These are phyloP conservation scores for Zygoascus ofunaensis DNA, from an alignment of 805 yeast species.

Conservation along the genomic window DNA sequence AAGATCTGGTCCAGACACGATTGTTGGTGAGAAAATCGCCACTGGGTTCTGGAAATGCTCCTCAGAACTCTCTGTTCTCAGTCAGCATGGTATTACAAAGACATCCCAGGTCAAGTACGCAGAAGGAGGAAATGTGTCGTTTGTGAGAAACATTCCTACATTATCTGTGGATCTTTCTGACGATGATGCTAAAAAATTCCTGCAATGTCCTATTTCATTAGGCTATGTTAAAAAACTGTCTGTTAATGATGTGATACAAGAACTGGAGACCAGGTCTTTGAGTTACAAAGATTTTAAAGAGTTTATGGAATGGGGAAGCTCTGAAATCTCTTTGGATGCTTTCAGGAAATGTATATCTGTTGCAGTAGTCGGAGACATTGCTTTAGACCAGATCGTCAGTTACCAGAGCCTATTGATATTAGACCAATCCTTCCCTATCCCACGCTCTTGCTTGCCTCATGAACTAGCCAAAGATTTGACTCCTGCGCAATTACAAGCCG, in stretches of 20 bases:
- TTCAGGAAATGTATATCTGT: conserved; percentile 9
- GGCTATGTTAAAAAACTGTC: conserved; percentile 21
- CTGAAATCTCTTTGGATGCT: conserved; percentile 7
- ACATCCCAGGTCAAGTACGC: conserved; percentile 25
- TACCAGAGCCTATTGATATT: conserved; percentile 21
- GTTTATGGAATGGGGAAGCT: conserved; percentile 25
- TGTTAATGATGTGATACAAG: conserved; percentile 21
- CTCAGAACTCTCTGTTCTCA: conserved; percentile 21
- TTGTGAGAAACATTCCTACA: conserved; percentile 22
- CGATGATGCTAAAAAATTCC: conserved; percentile 18
- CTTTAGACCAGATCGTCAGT: conserved; percentile 18
- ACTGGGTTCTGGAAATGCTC: conserved; percentile 32
- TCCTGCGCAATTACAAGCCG: conserved; percentile 14
- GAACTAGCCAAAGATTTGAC: conserved; percentile 15
- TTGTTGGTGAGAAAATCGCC: conserved; percentile 27
- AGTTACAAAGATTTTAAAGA: conserved; percentile 13
- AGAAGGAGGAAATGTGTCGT: conserved; percentile 18
- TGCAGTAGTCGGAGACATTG: conserved; percentile 19
- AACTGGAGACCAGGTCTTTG: conserved; percentile 24
- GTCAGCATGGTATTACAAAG: conserved; percentile 26
- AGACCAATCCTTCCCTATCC: conserved; percentile 24
- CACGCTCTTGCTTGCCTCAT: conserved; percentile 26
- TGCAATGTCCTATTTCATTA: conserved; percentile 19
- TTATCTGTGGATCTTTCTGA: conserved; percentile 18
- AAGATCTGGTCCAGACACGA: conserved; percentile 29